Evolutionary conservation across 306 rosid genomes (phyloP).

Genomic region (Gillenia trifoliata): DNA sequence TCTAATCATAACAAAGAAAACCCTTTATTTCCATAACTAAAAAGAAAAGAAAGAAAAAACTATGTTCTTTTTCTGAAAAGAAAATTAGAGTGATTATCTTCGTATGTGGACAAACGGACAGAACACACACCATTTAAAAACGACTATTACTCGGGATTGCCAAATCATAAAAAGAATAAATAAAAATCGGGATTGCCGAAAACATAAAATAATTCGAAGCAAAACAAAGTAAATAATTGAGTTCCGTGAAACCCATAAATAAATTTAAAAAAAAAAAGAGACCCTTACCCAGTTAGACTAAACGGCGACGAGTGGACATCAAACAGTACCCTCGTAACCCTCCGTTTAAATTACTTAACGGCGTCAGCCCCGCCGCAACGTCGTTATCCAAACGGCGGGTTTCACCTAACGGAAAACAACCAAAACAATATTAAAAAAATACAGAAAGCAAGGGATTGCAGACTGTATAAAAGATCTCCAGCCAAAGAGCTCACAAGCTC

Average conservation of each 20-base stretch:
- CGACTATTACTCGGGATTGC: slow-evolving; percentile 27
- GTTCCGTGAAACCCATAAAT: slow-evolving; percentile 13
- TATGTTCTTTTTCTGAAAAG: neutral
- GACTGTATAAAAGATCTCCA: slow-evolving; percentile 46
- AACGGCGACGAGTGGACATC: slow-evolving; percentile 26
- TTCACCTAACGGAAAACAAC: slow-evolving; percentile 37
- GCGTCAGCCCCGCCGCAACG: slow-evolving; percentile 60
- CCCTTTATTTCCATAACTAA: too few relatives aligned
- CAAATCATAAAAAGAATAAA: neutral
- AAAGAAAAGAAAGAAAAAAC: too few relatives aligned
- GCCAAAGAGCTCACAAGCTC: slow-evolving; percentile 21
- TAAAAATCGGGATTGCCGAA: slow-evolving; percentile 30
- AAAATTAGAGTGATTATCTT: neutral
- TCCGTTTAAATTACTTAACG: slow-evolving; percentile 19
- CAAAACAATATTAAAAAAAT: slow-evolving; percentile 1
- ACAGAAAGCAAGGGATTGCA: slow-evolving; percentile 17
- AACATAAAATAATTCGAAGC: neutral
- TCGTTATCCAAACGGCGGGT: slow-evolving; percentile 45
- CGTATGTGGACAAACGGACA: neutral
- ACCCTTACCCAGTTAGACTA: neutral
- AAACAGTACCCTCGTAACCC: slow-evolving; percentile 7
- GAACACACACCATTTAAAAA: neutral
- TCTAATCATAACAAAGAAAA: too few relatives aligned
- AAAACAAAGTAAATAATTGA: slow-evolving; percentile 14
- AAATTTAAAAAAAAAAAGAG: neutral